Base-by-base conservation (phyloP, 2,329 filamentous ascomycete species). In the Shiraia bambusicola region DNA sequence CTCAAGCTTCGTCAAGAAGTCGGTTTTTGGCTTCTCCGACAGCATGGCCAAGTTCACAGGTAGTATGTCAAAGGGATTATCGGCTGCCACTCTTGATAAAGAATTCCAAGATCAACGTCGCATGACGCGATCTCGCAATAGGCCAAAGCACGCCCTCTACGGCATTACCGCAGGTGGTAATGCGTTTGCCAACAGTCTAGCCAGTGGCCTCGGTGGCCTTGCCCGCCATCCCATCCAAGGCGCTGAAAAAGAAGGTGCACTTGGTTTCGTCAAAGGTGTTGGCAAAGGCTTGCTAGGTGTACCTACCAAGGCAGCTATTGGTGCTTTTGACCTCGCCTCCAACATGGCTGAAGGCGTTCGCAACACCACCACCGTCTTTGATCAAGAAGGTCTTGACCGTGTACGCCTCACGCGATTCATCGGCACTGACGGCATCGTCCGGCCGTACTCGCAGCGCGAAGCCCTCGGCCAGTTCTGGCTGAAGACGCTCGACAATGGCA, bases 361-460 rank as follows among this genome's bases (percentile, higher is more conserved):
- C 61, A 98, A 98, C 72, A 98, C 93, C 0, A 98, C 94, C 1
- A 98, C 93, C 0, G 93, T 98, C 14, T 98, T 98, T 67, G 93
- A 98, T 62, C 87, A 88, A 17, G 87, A 92, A 45, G 93, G 94
- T 37, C 83, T 98, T 6, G 94, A 98, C 58, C 89, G 93, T 34
- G 90, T 95, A 16, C 88, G 93, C n/a, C 80, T 95, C 37, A 87
- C 91, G 5, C 87, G 93, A 13, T 96, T 95, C 72, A 89, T 98
- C 47, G 88, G 89, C 12, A 82, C 84, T 29, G 92, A 98, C 66
- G 93, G 93, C 28, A 88, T 98, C 46, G 91, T 98, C 25, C 86
- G 92, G 3, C 91, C 93, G 0, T 98, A 95, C 75, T 91, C 85
- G 41, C 88, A 95, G 65, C 88, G 93, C 33, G 93, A 98, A 75